Evolutionary conservation across 2,329 filamentous ascomycete genomes (phyloP).

Genomic region (Aspergillus sp.): DNA sequence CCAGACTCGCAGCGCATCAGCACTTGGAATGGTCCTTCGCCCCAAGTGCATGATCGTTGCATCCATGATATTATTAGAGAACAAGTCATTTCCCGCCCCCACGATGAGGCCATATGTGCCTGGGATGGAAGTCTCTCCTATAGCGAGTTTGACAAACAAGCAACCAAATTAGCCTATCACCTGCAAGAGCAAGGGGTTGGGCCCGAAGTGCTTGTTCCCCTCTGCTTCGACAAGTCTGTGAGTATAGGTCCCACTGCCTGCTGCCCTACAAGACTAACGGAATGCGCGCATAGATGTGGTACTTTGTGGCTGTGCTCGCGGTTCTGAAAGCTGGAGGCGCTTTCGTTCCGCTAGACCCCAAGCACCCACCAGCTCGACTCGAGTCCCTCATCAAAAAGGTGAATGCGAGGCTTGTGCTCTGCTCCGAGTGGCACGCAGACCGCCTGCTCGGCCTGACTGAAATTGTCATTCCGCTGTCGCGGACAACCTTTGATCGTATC

Average conservation of each 20-base stretch:
- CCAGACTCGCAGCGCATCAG: slow-evolving; percentile 56
- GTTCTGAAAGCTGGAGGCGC: slow-evolving; percentile 44
- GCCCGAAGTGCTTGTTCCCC: slow-evolving; percentile 35
- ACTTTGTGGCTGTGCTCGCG: slow-evolving; percentile 40
- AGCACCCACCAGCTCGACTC: slow-evolving; percentile 38
- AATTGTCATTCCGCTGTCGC: slow-evolving; percentile 29
- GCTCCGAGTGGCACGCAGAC: slow-evolving; percentile 27
- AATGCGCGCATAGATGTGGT: slow-evolving; percentile 36
- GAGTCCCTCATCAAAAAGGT: slow-evolving; percentile 34
- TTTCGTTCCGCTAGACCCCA: slow-evolving; percentile 43
- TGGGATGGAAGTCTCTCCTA: slow-evolving; percentile 44
- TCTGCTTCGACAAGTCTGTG: slow-evolving; percentile 46
- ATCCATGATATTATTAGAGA: slow-evolving; percentile 39
- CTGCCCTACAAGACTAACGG: background rate
- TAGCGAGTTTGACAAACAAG: slow-evolving; percentile 36
- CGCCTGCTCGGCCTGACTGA: slow-evolving; percentile 24
- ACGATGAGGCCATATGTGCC: slow-evolving; percentile 35
- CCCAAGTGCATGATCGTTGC: slow-evolving; percentile 40
- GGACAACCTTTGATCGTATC: slow-evolving; percentile 24
- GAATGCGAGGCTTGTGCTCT: slow-evolving; percentile 33
- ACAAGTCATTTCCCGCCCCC: slow-evolving; percentile 34
- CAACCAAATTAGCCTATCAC: slow-evolving; percentile 36
- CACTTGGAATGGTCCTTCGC: slow-evolving; percentile 51
- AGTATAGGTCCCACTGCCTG: slow-evolving; percentile 11
- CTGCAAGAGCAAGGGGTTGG: slow-evolving; percentile 42